Conservation (phyloP, 805 yeast species). For the Schwanniomyces yamadae region DNA sequence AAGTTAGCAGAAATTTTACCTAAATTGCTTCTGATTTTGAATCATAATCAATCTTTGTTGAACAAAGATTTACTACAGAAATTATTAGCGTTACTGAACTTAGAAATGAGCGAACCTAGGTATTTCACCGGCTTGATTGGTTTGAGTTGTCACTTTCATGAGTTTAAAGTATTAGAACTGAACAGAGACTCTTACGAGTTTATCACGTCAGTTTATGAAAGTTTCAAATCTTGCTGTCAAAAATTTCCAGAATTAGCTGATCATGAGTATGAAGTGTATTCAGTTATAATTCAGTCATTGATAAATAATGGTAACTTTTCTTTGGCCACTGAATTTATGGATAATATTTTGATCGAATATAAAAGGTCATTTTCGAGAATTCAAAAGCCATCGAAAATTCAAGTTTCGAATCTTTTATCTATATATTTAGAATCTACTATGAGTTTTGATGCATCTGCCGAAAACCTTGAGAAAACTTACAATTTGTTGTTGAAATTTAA, state of each 20-base stretch:
- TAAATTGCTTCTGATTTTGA: slow-evolving; percentile 32
- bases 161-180: slow-evolving; percentile 13
- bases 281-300: slow-evolving; percentile 51
- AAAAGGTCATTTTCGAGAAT: slow-evolving; percentile 22
- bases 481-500: slow-evolving; percentile 28
- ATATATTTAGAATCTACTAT: slow-evolving; percentile 36
- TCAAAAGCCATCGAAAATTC: slow-evolving; percentile 16
- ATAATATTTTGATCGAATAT: slow-evolving; percentile 49
- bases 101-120: slow-evolving; percentile 20
- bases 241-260: slow-evolving; percentile 16
- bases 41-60: slow-evolving; percentile 27
- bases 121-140: slow-evolving; percentile 39
- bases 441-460: slow-evolving; percentile 3
- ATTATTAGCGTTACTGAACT: slow-evolving; percentile 11
- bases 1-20: slow-evolving; percentile 33
- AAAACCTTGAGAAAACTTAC: slow-evolving; percentile 21
- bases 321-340: slow-evolving; percentile 56
- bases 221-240: slow-evolving; percentile 27
- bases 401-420: slow-evolving; percentile 43
- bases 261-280: slow-evolving; percentile 50
- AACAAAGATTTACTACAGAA: slow-evolving; percentile 16
- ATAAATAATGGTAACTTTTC: slow-evolving; percentile 49
- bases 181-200: slow-evolving; percentile 23
- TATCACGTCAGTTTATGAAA: slow-evolving; percentile 25
- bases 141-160: slow-evolving; percentile 23